Evolutionary conservation across 371 early-diverging fungal genomes (phyloP), one percentile per base, ranked within the genome.

Genomic region (Syncephalastrum contaminatum): DNA sequence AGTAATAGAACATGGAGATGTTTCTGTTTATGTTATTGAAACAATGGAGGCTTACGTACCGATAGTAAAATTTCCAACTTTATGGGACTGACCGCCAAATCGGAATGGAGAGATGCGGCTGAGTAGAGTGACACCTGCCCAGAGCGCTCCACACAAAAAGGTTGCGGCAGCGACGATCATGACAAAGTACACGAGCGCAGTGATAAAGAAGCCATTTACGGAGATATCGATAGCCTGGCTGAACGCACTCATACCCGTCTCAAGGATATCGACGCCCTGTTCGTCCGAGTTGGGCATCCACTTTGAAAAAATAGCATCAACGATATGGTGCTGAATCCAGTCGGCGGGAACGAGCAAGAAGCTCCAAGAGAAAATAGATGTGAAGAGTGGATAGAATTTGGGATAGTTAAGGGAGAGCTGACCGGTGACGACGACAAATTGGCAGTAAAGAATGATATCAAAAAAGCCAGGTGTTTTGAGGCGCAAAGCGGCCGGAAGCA

Each of bases 321-420:
- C 44, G 22, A 39, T 49, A 8, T 14, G 24, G 22, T 59, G 19
- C 15, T 21, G 59, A 3, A 77, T 36, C 64, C 69, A 73, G 3
- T 22, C 44, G 2, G 64, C 51, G 3, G 58, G 47, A 40, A 69
- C 64, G 10, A 77, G 16, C n/a, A 83, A 61, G 39, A 74, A 81
- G 21, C 80, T 76, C 84, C 84, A 83, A 14, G 79, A 65, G 48
- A 83, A 83, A 49, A 80, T 75, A 0, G 82, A 73, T 0, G 77
- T 70, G 55, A 83, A 81, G 5, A 82, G 63, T 0, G 70, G 56
- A 50, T 80, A 78, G 44, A 83, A 83, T 4, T 65, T 56, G 4
- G 84, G 84, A 51, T 83, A 83, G 48, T 69, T 63, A 43, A 83
- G 46, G 20, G 71, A 76, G 51, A 83, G 72, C 45, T 70, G 76